Conservation (phyloP, 768 basidiomycete species). For the Termitomyces bulborhizus region DNA sequence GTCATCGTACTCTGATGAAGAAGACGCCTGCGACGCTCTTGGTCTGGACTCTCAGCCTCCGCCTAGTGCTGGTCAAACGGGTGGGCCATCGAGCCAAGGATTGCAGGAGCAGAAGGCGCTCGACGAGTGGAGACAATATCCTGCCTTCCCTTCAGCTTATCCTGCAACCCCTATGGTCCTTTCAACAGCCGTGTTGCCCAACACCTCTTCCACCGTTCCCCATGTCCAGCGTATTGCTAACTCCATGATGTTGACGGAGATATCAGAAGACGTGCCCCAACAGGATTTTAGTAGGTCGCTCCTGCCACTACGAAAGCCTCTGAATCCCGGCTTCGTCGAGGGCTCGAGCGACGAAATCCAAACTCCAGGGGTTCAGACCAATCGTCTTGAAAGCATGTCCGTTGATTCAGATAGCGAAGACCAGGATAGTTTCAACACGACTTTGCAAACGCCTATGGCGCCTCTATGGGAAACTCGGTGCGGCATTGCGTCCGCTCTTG, state of each 20-base stretch:
- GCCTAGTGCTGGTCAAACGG: background rate
- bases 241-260: conserved; percentile 22
- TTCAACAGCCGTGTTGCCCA: conserved; percentile 22
- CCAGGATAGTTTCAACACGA: conserved; percentile 58
- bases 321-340: conserved; percentile 51
- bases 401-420: conserved; percentile 25
- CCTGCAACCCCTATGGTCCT: conserved; percentile 58
- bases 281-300: conserved; percentile 72
- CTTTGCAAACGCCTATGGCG: conserved; percentile 56
- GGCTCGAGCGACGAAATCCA: conserved; percentile 53
- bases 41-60: background rate
- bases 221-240: background rate
- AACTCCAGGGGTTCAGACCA: conserved; percentile 33
- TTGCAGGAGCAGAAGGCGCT: conserved; percentile 21
- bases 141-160: conserved; percentile 72
- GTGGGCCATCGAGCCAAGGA: conserved; percentile 1
- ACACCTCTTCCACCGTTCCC: background rate
- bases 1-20: conserved; percentile 33
- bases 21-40: conserved; percentile 20
- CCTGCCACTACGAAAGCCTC: conserved; percentile 55
- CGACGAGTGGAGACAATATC: conserved; percentile 74
- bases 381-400: conserved; percentile 18
- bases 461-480: conserved; percentile 6
- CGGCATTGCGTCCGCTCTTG: conserved; percentile 5
- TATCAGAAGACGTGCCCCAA: conserved; percentile 32